phyloP scores from a whole-genome alignment of 2,329 filamentous ascomycete species.

The Thelonectria blattea region DNA sequence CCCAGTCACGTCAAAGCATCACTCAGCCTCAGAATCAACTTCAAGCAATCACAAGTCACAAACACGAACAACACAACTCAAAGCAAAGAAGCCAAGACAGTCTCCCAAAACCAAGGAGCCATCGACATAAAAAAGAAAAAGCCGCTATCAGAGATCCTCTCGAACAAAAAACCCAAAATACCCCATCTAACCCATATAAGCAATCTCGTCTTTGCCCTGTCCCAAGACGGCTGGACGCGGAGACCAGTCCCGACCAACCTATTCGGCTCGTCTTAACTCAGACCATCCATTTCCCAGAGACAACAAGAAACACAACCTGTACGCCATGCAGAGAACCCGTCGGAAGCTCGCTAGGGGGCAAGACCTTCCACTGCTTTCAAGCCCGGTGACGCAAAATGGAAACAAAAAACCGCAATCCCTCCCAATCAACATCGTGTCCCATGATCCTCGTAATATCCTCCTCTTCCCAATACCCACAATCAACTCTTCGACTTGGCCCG shows the following conservation, averaged over 20 bases:
- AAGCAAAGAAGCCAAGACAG: no score
- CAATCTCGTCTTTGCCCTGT: background rate
- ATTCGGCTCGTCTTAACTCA: conserved; percentile 1
- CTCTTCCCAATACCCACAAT: background rate
- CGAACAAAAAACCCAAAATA: conserved; percentile 1
- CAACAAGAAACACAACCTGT: background rate
- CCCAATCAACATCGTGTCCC: conserved; percentile 14
- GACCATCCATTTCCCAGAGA: conserved; percentile 1
- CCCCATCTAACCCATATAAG: conserved; percentile 13
- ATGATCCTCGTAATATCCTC: conserved; percentile 15
- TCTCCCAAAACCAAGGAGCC: no score
- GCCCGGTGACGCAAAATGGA: background rate
- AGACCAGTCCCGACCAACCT: conserved; percentile 11
- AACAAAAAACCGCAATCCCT: conserved; percentile 1
- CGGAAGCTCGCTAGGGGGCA: background rate
- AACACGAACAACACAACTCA: no score
- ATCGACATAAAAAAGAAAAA: background rate
- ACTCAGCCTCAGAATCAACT: no score
- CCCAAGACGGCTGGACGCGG: conserved; percentile 1
- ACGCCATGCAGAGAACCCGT: conserved; percentile 15
- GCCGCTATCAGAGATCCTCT: conserved; percentile 7
- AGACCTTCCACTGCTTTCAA: no score
- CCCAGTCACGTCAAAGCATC: no score
- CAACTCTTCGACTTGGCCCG: background rate
- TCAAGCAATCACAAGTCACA: no score